Evolutionary conservation across 345 rosid genomes (phyloP), one percentile per base, ranked within the genome.

Genomic region (Populus simonii): DNA sequence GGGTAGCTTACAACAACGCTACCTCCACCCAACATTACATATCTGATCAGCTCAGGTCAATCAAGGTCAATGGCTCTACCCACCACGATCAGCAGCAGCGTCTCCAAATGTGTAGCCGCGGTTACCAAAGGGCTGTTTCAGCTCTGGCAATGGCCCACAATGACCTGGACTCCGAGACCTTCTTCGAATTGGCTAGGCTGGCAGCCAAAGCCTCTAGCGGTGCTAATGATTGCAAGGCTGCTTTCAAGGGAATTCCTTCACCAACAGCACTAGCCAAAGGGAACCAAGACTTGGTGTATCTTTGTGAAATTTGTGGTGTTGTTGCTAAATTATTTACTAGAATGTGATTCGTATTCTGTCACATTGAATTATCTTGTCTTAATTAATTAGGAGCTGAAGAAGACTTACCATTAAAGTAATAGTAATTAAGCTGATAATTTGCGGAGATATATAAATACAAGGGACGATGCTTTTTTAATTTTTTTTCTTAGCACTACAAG

Each of bases 131-230:
- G 69, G 86, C 79, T 11, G 80, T 79, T 66, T 49, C 76, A 2
- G 73, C 78, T 3, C 43, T 88, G 1, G 80, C 17, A 17, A 33
- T 71, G 70, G 85, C 87, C 22, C 61, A 77, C 68, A 76, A 84
- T 27, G 89, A 86, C 83, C 71, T 88, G 69, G 80, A 86, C 79
- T 75, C 89, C 5, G 87, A 86, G 84, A 84, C 82, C 68, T 86
- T 55, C 83, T 81, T 66, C 59, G 68, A 74, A 63, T 45, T 86
- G 78, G 78, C 20, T 25, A 45, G 75, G 22, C 75, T 80, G 74
- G 74, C 86, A 22, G 45, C 9, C 36, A 68, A 16, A 7, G 82
- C 83, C 18, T 72, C 80, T 20, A 29, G 23, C 3, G 80, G 68
- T 1, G 85, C 84, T 23, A 66, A 33, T 53, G 74, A 71, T n/a